These are phyloP conservation scores for Sclerotiophoma versabilis DNA, from an alignment of 2,329 filamentous ascomycete species.

Conservation along the genomic window DNA sequence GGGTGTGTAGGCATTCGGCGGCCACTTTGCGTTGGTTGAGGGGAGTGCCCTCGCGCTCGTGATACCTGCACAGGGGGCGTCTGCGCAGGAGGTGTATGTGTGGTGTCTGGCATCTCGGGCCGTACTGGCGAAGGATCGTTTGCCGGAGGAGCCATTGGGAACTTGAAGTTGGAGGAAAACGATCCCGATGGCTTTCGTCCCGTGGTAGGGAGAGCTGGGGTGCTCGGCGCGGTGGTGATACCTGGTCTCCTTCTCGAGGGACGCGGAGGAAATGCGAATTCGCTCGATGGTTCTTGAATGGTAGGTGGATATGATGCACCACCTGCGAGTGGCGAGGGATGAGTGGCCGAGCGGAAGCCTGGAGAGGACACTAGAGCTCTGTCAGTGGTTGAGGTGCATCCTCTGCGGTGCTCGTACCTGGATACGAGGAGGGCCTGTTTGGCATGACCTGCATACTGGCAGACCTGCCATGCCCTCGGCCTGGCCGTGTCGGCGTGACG, in stretches of 20 bases:
- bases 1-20: slow-evolving; percentile 50
- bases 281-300: slow-evolving; percentile 33
- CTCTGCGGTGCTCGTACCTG: slow-evolving; percentile 29
- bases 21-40: slow-evolving; percentile 21
- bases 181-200: slow-evolving; percentile 51
- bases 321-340: slow-evolving; percentile 54
- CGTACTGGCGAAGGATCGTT: slow-evolving; percentile 41
- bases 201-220: slow-evolving; percentile 48
- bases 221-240: slow-evolving; percentile 49
- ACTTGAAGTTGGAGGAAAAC: slow-evolving; percentile 62
- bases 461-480: slow-evolving; percentile 75
- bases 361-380: slow-evolving; percentile 37
- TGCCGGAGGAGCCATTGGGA: slow-evolving; percentile 56
- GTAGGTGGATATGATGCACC: slow-evolving; percentile 48
- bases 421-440: slow-evolving; percentile 46
- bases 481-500: slow-evolving; percentile 53
- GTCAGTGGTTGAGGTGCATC: slow-evolving; percentile 24
- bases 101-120: slow-evolving; percentile 37
- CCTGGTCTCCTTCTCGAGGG: slow-evolving; percentile 39
- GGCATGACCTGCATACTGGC: slow-evolving; percentile 80
- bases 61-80: slow-evolving; percentile 20
- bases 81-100: neutral
- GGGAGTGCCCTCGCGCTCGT: slow-evolving; percentile 26
- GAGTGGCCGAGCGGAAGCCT: slow-evolving; percentile 40
- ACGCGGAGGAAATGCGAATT: slow-evolving; percentile 42